These are phyloP conservation scores for Mitragyna speciosa DNA, from an alignment of 257 asterid species.

Conservation along the genomic window DNA sequence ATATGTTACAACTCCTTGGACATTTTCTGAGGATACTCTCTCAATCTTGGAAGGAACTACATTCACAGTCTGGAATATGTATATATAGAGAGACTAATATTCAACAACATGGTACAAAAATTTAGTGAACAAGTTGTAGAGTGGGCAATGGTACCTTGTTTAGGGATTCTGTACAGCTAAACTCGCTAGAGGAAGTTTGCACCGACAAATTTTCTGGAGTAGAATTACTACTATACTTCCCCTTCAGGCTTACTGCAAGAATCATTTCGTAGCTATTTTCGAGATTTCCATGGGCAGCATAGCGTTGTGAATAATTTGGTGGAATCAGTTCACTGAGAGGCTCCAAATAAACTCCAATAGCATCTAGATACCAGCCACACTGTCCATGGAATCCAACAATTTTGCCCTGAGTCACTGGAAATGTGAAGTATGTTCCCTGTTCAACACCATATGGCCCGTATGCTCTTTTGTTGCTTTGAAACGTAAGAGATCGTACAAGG, in stretches of 20 bases:
- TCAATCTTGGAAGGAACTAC: slow-evolving; percentile 31
- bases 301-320: slow-evolving; percentile 30
- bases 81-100: slow-evolving; percentile 15
- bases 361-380: slow-evolving; percentile 63
- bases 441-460: slow-evolving; percentile 70
- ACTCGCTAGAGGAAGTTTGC: slow-evolving; percentile 31
- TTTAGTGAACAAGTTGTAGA: not conserved
- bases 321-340: slow-evolving; percentile 33
- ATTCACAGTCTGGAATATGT: slow-evolving; percentile 30
- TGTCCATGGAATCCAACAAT: slow-evolving; percentile 78
- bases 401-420: slow-evolving; percentile 50
- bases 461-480: slow-evolving; percentile 56
- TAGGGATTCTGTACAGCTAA: slow-evolving; percentile 28
- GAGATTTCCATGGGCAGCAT: slow-evolving; percentile 41
- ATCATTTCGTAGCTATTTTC: slow-evolving; percentile 55
- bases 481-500: slow-evolving; percentile 56
- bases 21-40: slow-evolving; percentile 39
- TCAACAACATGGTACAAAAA: not conserved
- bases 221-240: slow-evolving; percentile 26
- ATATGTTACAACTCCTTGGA: slow-evolving; percentile 45
- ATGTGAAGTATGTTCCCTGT: slow-evolving; percentile 56
- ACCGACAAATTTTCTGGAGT: slow-evolving; percentile 16
- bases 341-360: slow-evolving; percentile 66
- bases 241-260: slow-evolving; percentile 57
- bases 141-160: slow-evolving; percentile 32